Evolutionary conservation across 192 early-diverging fungal species (phyloP).

Genomic region (Coemansia sp.): DNA sequence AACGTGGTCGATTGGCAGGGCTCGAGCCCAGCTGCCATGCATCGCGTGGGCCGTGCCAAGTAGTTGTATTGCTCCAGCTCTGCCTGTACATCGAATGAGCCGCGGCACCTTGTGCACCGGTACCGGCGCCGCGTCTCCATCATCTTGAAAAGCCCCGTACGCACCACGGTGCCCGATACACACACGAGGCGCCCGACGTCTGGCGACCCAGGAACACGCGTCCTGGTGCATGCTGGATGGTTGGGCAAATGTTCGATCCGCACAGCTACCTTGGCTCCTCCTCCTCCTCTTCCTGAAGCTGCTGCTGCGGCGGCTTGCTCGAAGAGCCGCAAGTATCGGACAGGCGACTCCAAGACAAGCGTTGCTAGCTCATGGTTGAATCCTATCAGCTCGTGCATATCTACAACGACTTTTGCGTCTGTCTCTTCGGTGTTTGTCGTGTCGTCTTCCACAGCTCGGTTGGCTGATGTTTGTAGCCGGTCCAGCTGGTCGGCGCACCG

Average conservation of each 20-base stretch:
- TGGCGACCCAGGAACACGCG: slow-evolving; percentile 63
- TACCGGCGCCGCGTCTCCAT: slow-evolving; percentile 77
- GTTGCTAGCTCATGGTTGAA: slow-evolving; percentile 45
- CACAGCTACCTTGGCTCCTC: slow-evolving; percentile 66
- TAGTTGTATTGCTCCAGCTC: slow-evolving; percentile 87
- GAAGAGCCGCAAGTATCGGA: slow-evolving; percentile 87
- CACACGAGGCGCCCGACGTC: slow-evolving; percentile 45
- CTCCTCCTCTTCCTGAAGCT: slow-evolving; percentile 74
- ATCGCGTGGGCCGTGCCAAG: slow-evolving; percentile 75
- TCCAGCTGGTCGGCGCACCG: slow-evolving; percentile 5
- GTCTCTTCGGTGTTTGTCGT: slow-evolving; percentile 6
- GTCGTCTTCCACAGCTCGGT: slow-evolving; percentile 14
- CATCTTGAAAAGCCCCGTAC: slow-evolving; percentile 43
- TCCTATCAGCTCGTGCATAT: slow-evolving; percentile 32
- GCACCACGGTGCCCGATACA: slow-evolving; percentile 12
- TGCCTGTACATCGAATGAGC: slow-evolving; percentile 77
- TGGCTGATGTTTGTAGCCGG: slow-evolving; percentile 1
- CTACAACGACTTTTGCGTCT: neutral
- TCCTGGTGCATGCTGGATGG: slow-evolving; percentile 71
- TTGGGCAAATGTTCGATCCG: slow-evolving; percentile 32
- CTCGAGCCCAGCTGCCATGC: slow-evolving; percentile 40
- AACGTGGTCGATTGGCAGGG: slow-evolving; percentile 61
- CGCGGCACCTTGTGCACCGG: slow-evolving; percentile 85
- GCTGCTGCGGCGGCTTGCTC: slow-evolving; percentile 71
- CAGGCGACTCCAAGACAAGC: slow-evolving; percentile 62